Base-by-base conservation (phyloP, 176 grass and related monocot species). In the Zea mays region DNA sequence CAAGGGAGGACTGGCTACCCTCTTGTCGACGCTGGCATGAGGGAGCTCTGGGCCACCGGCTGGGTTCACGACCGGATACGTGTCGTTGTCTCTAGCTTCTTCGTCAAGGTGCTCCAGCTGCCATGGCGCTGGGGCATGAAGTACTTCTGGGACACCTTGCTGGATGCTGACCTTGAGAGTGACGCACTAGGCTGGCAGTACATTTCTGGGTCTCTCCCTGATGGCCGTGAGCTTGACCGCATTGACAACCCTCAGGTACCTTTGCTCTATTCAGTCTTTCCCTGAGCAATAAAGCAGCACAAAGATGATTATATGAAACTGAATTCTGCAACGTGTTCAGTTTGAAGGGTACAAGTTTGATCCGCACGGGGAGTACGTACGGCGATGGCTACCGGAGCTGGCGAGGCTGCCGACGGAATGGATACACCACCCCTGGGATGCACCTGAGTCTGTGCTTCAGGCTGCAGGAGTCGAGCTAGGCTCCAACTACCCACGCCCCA, bases 121-220 rank as follows among this genome's bases (percentile, higher is more conserved):
- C 96, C 96, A 19, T 99, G 96, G 96, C 89, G 91, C 62, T 99
- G 96, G 96, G 96, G 96, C 69, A 99, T 99, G 96, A 99, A 99
- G 85, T 99, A 99, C 75, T 99, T 99, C 75, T 99, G 96, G 96
- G 92, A 99, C 67, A 99, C 96, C 36, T 69, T 99, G 62, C 89
- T 99, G 64, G 96, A 99, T 66, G 96, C 96, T 63, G 96, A 99
- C 84, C 96, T 99, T 16, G 96, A 99, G 85, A 99, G 96, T 43
- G 96, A 99, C 56, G 90, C 96, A 17, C 76, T 99, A 63, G 96
- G 96, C 46, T 99, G 96, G 96, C 96, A 99, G 56, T 99, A 95
- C 69, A 99, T 99, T 64, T 99, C 96, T 11, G 96, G 96, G 27
- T 81, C 89, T 34, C 87, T 99, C 49, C 96, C 96, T 51, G 96